Evolutionary conservation across 2,329 filamentous ascomycete genomes (phyloP).

Genomic region (Beauveria australis): DNA sequence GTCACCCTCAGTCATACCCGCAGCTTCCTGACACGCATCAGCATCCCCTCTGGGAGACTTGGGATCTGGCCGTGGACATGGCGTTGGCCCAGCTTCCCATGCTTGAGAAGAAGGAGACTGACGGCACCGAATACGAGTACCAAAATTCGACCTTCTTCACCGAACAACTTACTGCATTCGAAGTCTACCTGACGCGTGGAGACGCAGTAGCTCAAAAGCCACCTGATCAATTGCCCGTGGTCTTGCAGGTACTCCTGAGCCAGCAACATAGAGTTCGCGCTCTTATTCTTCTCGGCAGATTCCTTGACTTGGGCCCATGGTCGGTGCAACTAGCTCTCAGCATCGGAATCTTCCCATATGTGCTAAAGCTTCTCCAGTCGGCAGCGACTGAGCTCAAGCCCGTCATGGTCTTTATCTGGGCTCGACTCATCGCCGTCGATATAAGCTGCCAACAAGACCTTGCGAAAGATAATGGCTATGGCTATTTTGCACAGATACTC

Average conservation of each 20-base stretch:
- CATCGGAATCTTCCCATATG: conserved; percentile 97
- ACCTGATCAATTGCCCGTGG: conserved; percentile 91
- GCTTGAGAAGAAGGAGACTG: conserved; percentile 70
- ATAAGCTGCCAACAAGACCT: conserved; percentile 88
- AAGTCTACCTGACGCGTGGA: conserved; percentile 82
- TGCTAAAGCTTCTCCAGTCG: conserved; percentile 93
- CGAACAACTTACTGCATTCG: conserved; percentile 93
- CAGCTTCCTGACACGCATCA: conserved; percentile 90
- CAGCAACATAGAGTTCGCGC: conserved; percentile 90
- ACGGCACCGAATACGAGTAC: conserved; percentile 76
- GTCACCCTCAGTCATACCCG: conserved; percentile 86
- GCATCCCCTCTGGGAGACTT: conserved; percentile 92
- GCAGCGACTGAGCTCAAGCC: conserved; percentile 91
- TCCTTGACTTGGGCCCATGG: conserved; percentile 93
- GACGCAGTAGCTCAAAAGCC: conserved; percentile 75
- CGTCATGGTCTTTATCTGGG: conserved; percentile 99
- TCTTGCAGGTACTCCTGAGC: conserved; percentile 89
- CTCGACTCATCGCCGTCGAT: conserved; percentile 88
- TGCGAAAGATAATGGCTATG: conserved; percentile 93
- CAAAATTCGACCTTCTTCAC: conserved; percentile 94
- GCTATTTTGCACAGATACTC: conserved; percentile 90
- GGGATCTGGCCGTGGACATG: conserved; percentile 95
- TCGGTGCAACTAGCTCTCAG: conserved; percentile 95
- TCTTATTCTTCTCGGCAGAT: conserved; percentile 83
- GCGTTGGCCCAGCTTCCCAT: conserved; percentile 82